These are phyloP conservation scores for Kluyveromyces dobzhanskii DNA, from an alignment of 805 yeast genomes.

Conservation along the genomic window DNA sequence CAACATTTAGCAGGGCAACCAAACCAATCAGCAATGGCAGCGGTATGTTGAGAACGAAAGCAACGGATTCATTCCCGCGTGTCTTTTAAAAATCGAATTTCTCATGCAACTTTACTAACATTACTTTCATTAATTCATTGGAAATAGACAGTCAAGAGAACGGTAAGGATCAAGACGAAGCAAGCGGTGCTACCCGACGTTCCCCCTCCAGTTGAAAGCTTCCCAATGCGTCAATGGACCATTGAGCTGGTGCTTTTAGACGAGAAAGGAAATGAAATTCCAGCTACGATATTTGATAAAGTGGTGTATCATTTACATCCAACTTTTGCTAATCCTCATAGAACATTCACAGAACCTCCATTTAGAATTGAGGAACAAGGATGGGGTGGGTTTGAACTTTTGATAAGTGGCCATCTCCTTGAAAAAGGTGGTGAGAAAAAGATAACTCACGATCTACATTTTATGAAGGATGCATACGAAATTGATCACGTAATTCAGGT, in stretches of 20 bases:
- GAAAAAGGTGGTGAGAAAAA: conserved; percentile 88
- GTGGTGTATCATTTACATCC: conserved; percentile 93
- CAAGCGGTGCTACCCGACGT: conserved; percentile 76
- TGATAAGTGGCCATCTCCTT: conserved; percentile 62
- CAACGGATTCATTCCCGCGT: neutral
- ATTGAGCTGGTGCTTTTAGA: conserved; percentile 70
- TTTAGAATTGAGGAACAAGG: conserved; percentile 88
- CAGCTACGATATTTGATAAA: conserved; percentile 83
- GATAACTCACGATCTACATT: conserved; percentile 83
- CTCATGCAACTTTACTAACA: neutral
- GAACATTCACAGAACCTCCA: conserved; percentile 75
- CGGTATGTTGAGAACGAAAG: neutral
- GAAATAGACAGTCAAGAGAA: conserved; percentile 58
- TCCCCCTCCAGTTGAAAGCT: conserved; percentile 80
- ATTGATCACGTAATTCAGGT: conserved; percentile 70
- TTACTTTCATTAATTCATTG: conserved; percentile 11
- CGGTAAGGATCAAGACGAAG: conserved; percentile 76
- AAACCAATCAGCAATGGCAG: neutral
- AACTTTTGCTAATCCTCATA: conserved; percentile 82
- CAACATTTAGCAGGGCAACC: too few species aligned
- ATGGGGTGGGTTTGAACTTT: conserved; percentile 96
- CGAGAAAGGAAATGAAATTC: conserved; percentile 70
- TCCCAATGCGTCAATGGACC: conserved; percentile 93
- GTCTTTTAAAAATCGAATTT: neutral
- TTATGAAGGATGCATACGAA: conserved; percentile 64